Evolutionary conservation across 345 rosid genomes (phyloP).

Genomic region (Kandelia obovata): DNA sequence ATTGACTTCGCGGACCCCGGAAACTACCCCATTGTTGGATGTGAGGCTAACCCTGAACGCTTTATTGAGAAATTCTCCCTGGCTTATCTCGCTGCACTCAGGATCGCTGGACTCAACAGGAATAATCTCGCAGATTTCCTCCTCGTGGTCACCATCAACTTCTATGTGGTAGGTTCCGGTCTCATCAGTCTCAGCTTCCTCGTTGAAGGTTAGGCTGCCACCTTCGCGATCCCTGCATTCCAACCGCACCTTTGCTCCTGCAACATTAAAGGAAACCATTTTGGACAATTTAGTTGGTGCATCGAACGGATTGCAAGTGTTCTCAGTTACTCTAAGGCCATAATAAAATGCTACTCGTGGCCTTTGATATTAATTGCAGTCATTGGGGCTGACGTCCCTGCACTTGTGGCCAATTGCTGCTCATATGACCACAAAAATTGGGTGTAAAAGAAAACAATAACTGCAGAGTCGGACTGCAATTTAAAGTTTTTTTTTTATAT

Average conservation of each 20-base stretch:
- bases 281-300: not conserved
- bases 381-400: too few relatives aligned
- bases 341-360: too few relatives aligned
- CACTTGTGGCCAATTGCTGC: too few relatives aligned
- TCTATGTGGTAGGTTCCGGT: conserved; percentile 40
- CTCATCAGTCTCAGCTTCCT: conserved; percentile 39
- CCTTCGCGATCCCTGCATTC: conserved; percentile 48
- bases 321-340: not conserved
- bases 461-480: not conserved
- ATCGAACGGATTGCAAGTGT: not conserved
- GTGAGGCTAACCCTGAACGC: conserved; percentile 49
- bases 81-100: conserved; percentile 43
- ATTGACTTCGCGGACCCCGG: conserved; percentile 37
- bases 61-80: conserved; percentile 30
- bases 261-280: not conserved
- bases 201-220: conserved; percentile 27
- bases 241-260: conserved; percentile 54
- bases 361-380: too few relatives aligned
- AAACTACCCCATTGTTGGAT: conserved; percentile 43
- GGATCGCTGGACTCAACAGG: conserved; percentile 43
- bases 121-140: conserved; percentile 51
- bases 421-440: too few relatives aligned
- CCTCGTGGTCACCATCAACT: conserved; percentile 62
- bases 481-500: not conserved
- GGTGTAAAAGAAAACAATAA: too few relatives aligned